Conservation (phyloP, 257 asterid genomes). For the Linaria vulgaris region DNA sequence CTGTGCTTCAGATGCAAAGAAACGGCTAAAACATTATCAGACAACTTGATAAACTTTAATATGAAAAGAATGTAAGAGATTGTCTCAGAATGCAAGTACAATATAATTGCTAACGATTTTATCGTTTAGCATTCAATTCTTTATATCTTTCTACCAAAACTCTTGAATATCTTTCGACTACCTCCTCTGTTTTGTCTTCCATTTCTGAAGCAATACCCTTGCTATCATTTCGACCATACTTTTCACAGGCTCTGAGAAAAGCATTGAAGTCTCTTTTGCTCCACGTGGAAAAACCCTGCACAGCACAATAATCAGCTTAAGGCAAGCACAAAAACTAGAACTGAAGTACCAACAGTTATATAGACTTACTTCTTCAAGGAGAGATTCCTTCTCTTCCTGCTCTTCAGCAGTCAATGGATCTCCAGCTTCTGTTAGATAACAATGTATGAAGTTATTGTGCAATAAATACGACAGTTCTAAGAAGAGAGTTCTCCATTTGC, state of each 20-base stretch:
- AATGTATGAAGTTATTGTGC: conserved; percentile 27
- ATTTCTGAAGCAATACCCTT: conserved; percentile 84
- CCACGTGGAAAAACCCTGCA: conserved; percentile 94
- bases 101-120: too few relatives aligned
- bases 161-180: conserved; percentile 91
- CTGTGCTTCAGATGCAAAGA: not conserved
- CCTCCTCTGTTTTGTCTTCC: conserved; percentile 94
- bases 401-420: conserved; percentile 97
- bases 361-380: conserved; percentile 80
- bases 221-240: conserved; percentile 79
- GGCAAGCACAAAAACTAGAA: conserved; percentile 17
- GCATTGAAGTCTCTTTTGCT: conserved; percentile 93
- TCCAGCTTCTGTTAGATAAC: conserved; percentile 60
- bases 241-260: conserved; percentile 96
- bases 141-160: too few relatives aligned
- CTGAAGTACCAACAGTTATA: conserved; percentile 9
- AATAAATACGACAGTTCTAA: conserved; percentile 13
- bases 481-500: too few relatives aligned
- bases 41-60: too few relatives aligned
- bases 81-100: too few relatives aligned
- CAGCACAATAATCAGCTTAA: conserved; percentile 22
- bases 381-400: conserved; percentile 80
- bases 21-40: not conserved
- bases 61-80: too few relatives aligned
- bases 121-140: too few relatives aligned